Evolutionary conservation across 2,329 filamentous ascomycete species (phyloP).

Genomic region (Aspergillus floridensis): DNA sequence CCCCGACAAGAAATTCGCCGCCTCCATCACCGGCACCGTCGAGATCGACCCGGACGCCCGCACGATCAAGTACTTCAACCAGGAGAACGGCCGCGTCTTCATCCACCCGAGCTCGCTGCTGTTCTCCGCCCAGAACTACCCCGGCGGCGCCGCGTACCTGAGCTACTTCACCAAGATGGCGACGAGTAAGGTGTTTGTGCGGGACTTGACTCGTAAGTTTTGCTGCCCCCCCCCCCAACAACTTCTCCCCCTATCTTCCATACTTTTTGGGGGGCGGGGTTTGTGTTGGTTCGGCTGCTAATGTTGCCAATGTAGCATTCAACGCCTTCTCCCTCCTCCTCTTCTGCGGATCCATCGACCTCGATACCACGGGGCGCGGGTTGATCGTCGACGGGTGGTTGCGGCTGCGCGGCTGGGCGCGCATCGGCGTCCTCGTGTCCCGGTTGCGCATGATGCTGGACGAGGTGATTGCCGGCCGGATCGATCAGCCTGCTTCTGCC

Average conservation of each 20-base stretch:
- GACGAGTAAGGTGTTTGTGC: slow-evolving; percentile 86
- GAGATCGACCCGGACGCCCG: slow-evolving; percentile 89
- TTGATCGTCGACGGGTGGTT: slow-evolving; percentile 92
- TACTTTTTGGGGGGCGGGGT: too few relatives aligned
- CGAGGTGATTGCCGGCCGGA: slow-evolving; percentile 72
- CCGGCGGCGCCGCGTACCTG: slow-evolving; percentile 72
- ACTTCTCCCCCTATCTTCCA: too few relatives aligned
- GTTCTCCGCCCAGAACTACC: slow-evolving; percentile 77
- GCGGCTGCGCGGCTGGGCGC: slow-evolving; percentile 80
- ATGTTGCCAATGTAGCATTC: slow-evolving; percentile 54
- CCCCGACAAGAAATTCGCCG: slow-evolving; percentile 92
- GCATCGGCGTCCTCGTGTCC: slow-evolving; percentile 86
- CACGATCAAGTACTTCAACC: slow-evolving; percentile 89
- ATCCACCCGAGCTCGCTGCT: slow-evolving; percentile 86
- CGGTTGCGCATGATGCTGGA: slow-evolving; percentile 84
- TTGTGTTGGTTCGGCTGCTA: too few relatives aligned
- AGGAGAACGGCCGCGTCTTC: slow-evolving; percentile 83
- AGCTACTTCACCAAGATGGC: slow-evolving; percentile 90
- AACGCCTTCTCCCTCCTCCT: slow-evolving; percentile 85
- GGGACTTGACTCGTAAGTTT: slow-evolving; percentile 79
- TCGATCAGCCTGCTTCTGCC: slow-evolving; percentile 69
- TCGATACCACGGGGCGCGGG: slow-evolving; percentile 84
- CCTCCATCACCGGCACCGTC: slow-evolving; percentile 81
- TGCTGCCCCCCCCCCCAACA: background rate
- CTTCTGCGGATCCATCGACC: slow-evolving; percentile 78